Evolutionary conservation across 306 rosid species (phyloP).

Genomic region (Elaeagnus macrophylla): DNA sequence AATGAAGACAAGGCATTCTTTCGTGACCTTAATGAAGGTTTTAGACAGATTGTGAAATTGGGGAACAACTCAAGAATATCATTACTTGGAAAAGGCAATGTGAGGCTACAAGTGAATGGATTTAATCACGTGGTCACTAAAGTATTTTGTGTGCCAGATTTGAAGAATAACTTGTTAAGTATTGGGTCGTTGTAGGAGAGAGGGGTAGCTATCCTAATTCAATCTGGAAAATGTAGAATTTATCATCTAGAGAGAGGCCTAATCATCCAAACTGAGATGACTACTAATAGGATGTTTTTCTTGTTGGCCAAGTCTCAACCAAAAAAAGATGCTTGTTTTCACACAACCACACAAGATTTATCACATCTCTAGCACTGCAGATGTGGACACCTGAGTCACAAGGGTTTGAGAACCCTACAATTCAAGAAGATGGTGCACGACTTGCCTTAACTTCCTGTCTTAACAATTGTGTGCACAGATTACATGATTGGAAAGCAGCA

Average conservation of each 20-base stretch:
- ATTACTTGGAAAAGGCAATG: not conserved
- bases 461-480: no score
- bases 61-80: not conserved
- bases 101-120: not conserved
- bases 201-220: not conserved
- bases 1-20: not conserved
- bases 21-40: not conserved
- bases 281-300: not conserved
- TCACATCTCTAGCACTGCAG: not conserved
- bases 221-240: not conserved
- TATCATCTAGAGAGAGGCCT: not conserved
- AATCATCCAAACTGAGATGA: not conserved
- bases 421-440: no score
- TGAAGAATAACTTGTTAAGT: not conserved
- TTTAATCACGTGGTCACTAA: not conserved
- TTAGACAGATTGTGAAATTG: not conserved
- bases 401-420: no score
- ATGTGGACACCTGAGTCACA: not conserved
- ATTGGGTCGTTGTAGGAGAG: constrained; percentile 2
- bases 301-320: no score
- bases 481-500: no score
- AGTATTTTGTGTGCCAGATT: not conserved
- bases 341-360: not conserved
- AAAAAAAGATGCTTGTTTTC: no score
- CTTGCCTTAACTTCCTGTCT: no score